Conservation (phyloP, 176 grass and related monocot genomes). For the Eleusine coracana region DNA sequence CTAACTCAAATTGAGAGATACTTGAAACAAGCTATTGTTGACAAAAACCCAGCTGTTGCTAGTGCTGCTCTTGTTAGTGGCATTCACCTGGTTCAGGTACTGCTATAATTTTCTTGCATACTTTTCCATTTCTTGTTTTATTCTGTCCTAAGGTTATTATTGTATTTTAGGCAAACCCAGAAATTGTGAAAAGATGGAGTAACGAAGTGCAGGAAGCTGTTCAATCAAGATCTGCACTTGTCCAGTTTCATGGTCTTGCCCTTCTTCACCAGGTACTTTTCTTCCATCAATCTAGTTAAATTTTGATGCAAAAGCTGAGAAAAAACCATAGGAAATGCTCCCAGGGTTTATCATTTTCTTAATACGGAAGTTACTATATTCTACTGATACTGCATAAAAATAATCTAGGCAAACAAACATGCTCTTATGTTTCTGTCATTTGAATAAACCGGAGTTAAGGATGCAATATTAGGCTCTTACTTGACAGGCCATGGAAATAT, state of each 20-base stretch:
- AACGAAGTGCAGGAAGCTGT: constrained; percentile 99
- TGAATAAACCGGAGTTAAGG: neutral
- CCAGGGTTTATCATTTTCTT: neutral
- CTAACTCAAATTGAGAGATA: constrained; percentile 98
- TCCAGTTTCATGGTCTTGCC: constrained; percentile 95
- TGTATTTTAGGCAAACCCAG: constrained; percentile 71
- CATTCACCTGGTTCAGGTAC: constrained; percentile 88
- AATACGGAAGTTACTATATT: neutral
- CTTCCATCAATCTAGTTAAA: constrained; percentile 1
- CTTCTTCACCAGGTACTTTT: constrained; percentile 88
- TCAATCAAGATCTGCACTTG: constrained; percentile 92
- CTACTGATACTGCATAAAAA: neutral
- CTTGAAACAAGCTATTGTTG: constrained; percentile 97
- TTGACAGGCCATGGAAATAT: neutral
- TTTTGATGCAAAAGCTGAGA: constrained; percentile 11
- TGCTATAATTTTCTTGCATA: constrained; percentile 29
- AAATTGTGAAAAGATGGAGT: constrained; percentile 98
- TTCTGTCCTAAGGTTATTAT: neutral
- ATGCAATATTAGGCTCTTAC: neutral
- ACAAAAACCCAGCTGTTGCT: constrained; percentile 93
- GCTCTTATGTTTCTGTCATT: neutral
- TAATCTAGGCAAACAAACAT: neutral
- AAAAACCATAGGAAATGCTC: constrained; percentile 15
- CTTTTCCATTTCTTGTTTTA: constrained; percentile 1
- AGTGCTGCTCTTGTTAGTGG: constrained; percentile 98